A percentile compares a stretch with the other conserved stretches of the same genome.
Conservation (phyloP, 2,329 filamentous ascomycete genomes). For the Xylariaceae sp. region DNA sequence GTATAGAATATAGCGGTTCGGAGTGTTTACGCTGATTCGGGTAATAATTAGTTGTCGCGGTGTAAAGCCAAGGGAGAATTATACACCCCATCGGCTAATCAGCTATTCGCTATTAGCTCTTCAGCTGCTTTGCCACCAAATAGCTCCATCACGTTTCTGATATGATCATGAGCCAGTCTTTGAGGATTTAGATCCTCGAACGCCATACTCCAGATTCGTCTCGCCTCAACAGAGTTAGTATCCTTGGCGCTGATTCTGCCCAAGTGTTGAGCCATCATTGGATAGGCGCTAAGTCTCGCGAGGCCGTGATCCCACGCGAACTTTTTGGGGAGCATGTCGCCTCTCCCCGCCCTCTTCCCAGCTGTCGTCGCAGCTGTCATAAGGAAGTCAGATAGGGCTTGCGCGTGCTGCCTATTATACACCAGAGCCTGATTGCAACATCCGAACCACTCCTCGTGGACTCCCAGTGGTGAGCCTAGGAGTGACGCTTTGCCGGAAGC, state of each 20-base stretch:
- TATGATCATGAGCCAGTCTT: constrained; percentile 22
- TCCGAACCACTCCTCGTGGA: constrained; percentile 30
- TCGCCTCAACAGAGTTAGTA: constrained; percentile 29
- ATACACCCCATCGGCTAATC: not conserved
- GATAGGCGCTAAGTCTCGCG: constrained; percentile 30
- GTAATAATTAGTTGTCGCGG: too few species aligned
- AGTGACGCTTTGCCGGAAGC: constrained; percentile 31
- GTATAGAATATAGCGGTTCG: too few species aligned
- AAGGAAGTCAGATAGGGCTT: constrained; percentile 23
- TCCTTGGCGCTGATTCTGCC: constrained; percentile 29
- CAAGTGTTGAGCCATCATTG: constrained; percentile 32
- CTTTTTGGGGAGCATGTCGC: constrained; percentile 30
- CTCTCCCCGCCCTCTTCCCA: constrained; percentile 20
- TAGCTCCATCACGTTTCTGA: constrained; percentile 22
- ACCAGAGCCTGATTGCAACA: constrained; percentile 32
- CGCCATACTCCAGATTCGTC: constrained; percentile 31
- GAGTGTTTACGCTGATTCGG: too few species aligned
- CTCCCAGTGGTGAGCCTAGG: constrained; percentile 23
- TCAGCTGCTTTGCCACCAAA: constrained; percentile 19
- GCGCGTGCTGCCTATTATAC: constrained; percentile 27
- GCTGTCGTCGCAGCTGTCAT: constrained; percentile 17
- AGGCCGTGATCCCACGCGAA: constrained; percentile 30
- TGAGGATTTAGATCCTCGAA: constrained; percentile 27
- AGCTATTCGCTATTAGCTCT: constrained; percentile 4
- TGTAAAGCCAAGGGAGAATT: too few species aligned